Evolutionary conservation across 2,329 filamentous ascomycete genomes (phyloP).

Genomic region (Colletotrichum gloeosporioides): DNA sequence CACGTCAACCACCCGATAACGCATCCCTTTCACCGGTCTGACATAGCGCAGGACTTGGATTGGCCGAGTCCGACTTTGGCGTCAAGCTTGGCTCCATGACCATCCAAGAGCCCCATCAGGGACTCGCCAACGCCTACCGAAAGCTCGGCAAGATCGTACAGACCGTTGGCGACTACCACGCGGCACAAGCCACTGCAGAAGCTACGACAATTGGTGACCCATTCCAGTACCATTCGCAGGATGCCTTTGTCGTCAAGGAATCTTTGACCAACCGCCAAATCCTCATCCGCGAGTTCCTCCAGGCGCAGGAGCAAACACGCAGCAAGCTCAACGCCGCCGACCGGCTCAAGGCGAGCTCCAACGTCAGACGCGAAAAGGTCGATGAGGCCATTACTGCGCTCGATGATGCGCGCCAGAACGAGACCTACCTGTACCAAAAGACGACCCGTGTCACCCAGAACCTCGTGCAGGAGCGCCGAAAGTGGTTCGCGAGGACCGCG

Average conservation of each 20-base stretch:
- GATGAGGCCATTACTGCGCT: slow-evolving; percentile 94
- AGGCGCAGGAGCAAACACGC: slow-evolving; percentile 85
- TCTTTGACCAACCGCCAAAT: slow-evolving; percentile 98
- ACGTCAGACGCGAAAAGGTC: slow-evolving; percentile 91
- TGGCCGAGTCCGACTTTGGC: slow-evolving; percentile 92
- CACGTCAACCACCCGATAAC: not conserved
- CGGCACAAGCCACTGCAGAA: slow-evolving; percentile 94
- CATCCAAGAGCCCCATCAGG: slow-evolving; percentile 87
- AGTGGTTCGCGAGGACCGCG: slow-evolving; percentile 88
- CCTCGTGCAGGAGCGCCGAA: slow-evolving; percentile 84
- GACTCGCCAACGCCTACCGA: slow-evolving; percentile 87
- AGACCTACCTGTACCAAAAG: slow-evolving; percentile 83
- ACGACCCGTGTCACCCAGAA: slow-evolving; percentile 89
- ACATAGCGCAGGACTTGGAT: slow-evolving; percentile 74
- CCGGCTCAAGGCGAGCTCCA: slow-evolving; percentile 84
- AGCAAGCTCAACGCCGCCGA: slow-evolving; percentile 87
- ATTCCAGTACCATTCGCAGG: slow-evolving; percentile 91
- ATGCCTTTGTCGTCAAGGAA: slow-evolving; percentile 98
- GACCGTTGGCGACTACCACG: slow-evolving; percentile 92
- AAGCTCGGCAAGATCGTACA: slow-evolving; percentile 95
- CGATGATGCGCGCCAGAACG: slow-evolving; percentile 84
- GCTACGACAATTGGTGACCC: slow-evolving; percentile 94
- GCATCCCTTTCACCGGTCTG: slow-evolving; percentile 18
- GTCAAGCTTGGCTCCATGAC: slow-evolving; percentile 87
- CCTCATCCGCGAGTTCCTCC: slow-evolving; percentile 87